phyloP scores from a whole-genome alignment of 2,329 filamentous ascomycete genomes.

The Knufia fluminis region DNA sequence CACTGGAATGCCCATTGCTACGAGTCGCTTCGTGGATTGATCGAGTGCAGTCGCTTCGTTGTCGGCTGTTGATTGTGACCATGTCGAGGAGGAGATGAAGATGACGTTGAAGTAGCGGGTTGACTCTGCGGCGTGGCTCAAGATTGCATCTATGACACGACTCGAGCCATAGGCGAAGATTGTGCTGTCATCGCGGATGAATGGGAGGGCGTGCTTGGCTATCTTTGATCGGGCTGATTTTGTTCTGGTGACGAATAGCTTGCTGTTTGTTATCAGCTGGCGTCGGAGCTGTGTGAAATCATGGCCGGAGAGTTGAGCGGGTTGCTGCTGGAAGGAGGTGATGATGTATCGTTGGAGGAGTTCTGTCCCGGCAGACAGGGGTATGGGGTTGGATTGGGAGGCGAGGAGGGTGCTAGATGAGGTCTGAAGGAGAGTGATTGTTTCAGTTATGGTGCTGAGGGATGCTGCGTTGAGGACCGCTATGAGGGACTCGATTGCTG shows the following conservation, averaged over 20 bases:
- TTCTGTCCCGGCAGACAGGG: slow-evolving; percentile 85
- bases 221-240: slow-evolving; percentile 73
- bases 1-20: slow-evolving; percentile 68
- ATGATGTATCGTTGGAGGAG: slow-evolving; percentile 93
- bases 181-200: slow-evolving; percentile 67
- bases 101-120: slow-evolving; percentile 15
- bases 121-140: slow-evolving; percentile 63
- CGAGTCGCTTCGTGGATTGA: slow-evolving; percentile 60
- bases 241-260: slow-evolving; percentile 72
- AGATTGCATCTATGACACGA: slow-evolving; percentile 68
- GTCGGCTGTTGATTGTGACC: slow-evolving; percentile 8
- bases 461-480: slow-evolving; percentile 70
- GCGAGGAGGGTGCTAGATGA: slow-evolving; percentile 70
- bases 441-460: slow-evolving; percentile 85
- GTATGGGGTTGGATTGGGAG: slow-evolving; percentile 77
- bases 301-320: slow-evolving; percentile 36
- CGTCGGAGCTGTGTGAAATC: slow-evolving; percentile 76
- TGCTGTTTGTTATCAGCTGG: slow-evolving; percentile 76
- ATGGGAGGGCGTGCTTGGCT: slow-evolving; percentile 65
- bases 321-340: slow-evolving; percentile 52
- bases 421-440: slow-evolving; percentile 70
- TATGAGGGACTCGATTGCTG: slow-evolving; percentile 85
- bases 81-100: slow-evolving; percentile 8
- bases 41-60: slow-evolving; percentile 47
- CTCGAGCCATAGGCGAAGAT: slow-evolving; percentile 89